Conservation (phyloP, 2,329 filamentous ascomycete species). For the Xylariaceae sp. region DNA sequence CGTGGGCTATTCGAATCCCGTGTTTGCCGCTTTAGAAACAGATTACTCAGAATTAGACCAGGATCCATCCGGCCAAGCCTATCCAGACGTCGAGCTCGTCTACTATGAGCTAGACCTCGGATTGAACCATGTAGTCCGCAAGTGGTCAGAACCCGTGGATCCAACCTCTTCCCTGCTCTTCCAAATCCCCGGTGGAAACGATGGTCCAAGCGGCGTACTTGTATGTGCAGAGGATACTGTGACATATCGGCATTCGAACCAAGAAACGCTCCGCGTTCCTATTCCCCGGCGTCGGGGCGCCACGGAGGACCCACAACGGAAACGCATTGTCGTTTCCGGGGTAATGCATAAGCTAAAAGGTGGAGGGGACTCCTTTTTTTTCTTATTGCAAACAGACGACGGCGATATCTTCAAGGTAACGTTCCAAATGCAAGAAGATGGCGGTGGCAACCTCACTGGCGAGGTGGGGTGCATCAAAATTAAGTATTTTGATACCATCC, state of each 20-base stretch:
- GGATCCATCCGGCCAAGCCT: conserved; percentile 83
- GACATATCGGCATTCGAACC: conserved; percentile 95
- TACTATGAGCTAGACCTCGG: conserved; percentile 98
- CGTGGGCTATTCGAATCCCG: conserved; percentile 94
- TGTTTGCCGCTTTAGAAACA: conserved; percentile 92
- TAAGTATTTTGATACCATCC: conserved; percentile 97
- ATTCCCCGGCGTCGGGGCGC: conserved; percentile 85
- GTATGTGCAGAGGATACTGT: conserved; percentile 95
- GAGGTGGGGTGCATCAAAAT: conserved; percentile 85
- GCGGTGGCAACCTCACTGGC: conserved; percentile 74
- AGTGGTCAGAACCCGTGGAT: conserved; percentile 94
- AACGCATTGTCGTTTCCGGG: conserved; percentile 82
- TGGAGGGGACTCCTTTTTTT: conserved; percentile 87
- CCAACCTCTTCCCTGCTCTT: conserved; percentile 87
- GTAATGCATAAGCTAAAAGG: conserved; percentile 95
- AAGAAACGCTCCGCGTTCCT: conserved; percentile 83
- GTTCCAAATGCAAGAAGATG: conserved; percentile 85
- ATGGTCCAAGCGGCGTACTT: conserved; percentile 91
- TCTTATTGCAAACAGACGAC: conserved; percentile 92
- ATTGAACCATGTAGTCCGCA: conserved; percentile 93
- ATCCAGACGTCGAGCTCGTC: conserved; percentile 79
- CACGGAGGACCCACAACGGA: conserved; percentile 89
- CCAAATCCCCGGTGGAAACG: conserved; percentile 90
- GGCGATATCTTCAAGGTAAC: conserved; percentile 97
- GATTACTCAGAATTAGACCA: conserved; percentile 92